phyloP scores from a whole-genome alignment of 83 land plant species.

The Thuja plicata region DNA sequence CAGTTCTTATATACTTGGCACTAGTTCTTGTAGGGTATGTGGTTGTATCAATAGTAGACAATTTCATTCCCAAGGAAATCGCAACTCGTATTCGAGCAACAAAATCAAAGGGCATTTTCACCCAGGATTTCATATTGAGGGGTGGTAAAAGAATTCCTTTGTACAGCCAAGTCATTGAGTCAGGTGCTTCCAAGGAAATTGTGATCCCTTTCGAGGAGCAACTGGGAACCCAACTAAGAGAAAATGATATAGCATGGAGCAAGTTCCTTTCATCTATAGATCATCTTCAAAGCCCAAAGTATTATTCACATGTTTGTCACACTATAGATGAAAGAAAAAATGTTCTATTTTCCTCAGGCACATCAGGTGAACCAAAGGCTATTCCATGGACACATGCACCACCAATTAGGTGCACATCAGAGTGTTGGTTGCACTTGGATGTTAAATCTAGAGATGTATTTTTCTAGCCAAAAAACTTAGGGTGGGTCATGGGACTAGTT shows the following conservation, averaged over 20 bases:
- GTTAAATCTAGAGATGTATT: conserved; percentile 64
- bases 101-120: conserved; percentile 93
- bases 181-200: conserved; percentile 60
- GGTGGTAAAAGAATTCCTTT: conserved; percentile 76
- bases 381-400: conserved; percentile 92
- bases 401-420: conserved; percentile 79
- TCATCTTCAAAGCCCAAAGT: conserved; percentile 53
- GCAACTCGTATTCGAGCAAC: conserved; percentile 78
- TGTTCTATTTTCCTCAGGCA: conserved; percentile 95
- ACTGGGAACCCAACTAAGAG: conserved; percentile 53
- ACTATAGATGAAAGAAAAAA: conserved; percentile 61
- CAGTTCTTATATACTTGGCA: conserved; percentile 84
- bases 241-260: conserved; percentile 75
- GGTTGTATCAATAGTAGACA: conserved; percentile 96
- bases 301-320: conserved; percentile 60
- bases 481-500: conserved; percentile 96
- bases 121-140: conserved; percentile 92
- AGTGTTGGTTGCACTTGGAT: conserved; percentile 85
- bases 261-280: conserved; percentile 51
- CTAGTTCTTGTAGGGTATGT: conserved; percentile 83
- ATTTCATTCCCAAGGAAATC: conserved; percentile 88
- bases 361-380: conserved; percentile 98
- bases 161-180: conserved; percentile 90
- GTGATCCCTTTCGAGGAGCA: conserved; percentile 66
- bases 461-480: conserved; percentile 95